Conservation (phyloP, 139 green algal species). For the Micractinium conductrix region DNA sequence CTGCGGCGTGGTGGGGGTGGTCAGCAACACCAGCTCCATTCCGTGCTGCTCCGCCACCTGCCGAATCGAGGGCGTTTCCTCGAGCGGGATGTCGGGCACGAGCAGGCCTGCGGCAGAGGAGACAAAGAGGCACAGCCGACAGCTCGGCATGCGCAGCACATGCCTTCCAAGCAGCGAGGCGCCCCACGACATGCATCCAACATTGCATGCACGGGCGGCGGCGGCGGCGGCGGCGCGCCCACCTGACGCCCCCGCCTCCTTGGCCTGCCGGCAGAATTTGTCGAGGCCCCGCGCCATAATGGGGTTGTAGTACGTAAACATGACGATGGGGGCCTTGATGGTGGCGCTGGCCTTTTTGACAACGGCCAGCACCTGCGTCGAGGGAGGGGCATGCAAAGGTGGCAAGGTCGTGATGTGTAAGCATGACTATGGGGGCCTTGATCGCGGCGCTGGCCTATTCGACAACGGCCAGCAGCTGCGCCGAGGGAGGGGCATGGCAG, state of each 20-base stretch:
- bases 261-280: slow-evolving; percentile 86
- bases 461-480: too few species aligned
- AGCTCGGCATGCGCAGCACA: too few species aligned
- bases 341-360: slow-evolving; percentile 57
- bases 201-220: not conserved
- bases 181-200: too few species aligned
- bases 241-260: slow-evolving; percentile 86
- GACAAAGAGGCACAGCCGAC: not conserved
- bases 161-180: not conserved
- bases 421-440: too few species aligned
- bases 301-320: slow-evolving; percentile 99
- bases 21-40: slow-evolving; percentile 94
- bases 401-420: too few species aligned
- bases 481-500: too few species aligned
- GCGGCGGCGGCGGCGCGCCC: not conserved
- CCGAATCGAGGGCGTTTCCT: slow-evolving; percentile 91
- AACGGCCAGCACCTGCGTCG: slow-evolving; percentile 73
- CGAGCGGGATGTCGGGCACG: slow-evolving; percentile 97
- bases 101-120: slow-evolving; percentile 77
- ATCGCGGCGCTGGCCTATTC: too few species aligned
- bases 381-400: not conserved
- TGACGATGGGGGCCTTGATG: slow-evolving; percentile 88
- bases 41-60: slow-evolving; percentile 66
- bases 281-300: slow-evolving; percentile 92
- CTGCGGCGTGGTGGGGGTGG: slow-evolving; percentile 92